phyloP scores from a whole-genome alignment of 2,329 filamentous ascomycete species.

The Metarhizium album region DNA sequence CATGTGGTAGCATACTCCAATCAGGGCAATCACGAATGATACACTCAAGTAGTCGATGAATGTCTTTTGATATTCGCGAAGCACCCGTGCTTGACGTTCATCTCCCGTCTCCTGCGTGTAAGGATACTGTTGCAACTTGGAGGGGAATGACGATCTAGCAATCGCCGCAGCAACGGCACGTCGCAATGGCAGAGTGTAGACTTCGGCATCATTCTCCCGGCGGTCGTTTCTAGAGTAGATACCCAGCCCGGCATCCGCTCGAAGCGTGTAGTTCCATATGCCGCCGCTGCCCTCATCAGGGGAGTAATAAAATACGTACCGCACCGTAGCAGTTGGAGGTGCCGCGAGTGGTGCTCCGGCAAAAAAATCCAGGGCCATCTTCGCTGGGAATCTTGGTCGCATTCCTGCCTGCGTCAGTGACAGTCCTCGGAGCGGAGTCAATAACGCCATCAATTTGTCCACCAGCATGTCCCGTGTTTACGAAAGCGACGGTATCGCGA shows the following conservation, averaged over 20 bases:
- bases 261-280: conserved; percentile 63
- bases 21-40: conserved; percentile 57
- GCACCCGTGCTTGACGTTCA: conserved; percentile 45
- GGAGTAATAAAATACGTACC: conserved; percentile 59
- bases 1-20: conserved; percentile 61
- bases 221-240: conserved; percentile 43
- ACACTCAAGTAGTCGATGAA: conserved; percentile 56
- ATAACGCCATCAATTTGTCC: conserved; percentile 64
- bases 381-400: conserved; percentile 14
- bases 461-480: conserved; percentile 59
- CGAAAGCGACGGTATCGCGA: conserved; percentile 59
- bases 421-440: conserved; percentile 21
- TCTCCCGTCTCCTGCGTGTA: conserved; percentile 27
- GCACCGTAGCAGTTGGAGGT: conserved; percentile 64
- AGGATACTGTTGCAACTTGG: conserved; percentile 17
- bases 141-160: conserved; percentile 16
- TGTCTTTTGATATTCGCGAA: conserved; percentile 49
- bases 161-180: conserved; percentile 57
- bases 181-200: conserved; percentile 59
- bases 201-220: conserved; percentile 50
- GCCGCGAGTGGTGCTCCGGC: conserved; percentile 48
- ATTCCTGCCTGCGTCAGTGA: conserved; percentile 16
- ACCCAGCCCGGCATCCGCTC: conserved; percentile 50
- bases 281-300: conserved; percentile 43
- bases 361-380: conserved; percentile 30